These are phyloP conservation scores for Vitis hybrid DNA, from an alignment of 177 flowering plant species.

Conservation along the genomic window DNA sequence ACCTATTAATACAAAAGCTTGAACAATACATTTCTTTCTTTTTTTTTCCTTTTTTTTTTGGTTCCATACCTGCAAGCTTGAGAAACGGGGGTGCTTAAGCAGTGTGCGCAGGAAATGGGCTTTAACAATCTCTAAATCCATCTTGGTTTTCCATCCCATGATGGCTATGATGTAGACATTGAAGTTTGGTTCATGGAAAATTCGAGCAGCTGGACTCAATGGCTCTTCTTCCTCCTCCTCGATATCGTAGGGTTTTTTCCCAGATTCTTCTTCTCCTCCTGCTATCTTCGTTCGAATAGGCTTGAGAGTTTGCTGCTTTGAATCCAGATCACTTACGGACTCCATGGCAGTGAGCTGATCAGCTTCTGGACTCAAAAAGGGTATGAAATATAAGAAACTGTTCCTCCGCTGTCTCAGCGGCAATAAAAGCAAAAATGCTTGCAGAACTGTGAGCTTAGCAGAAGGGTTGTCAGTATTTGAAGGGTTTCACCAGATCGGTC, in stretches of 20 bases:
- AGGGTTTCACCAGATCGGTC: no score
- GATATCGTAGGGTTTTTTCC: no score
- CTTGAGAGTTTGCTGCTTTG: constrained; percentile 10
- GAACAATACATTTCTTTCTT: no score
- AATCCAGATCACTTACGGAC: constrained; percentile 2
- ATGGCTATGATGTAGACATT: constrained; percentile 32
- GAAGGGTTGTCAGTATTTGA: no score
- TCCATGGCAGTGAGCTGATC: constrained; percentile 1
- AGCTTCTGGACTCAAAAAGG: no score
- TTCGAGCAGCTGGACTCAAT: constrained; percentile 39
- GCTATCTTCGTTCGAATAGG: constrained; percentile 7
- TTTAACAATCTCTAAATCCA: constrained; percentile 21
- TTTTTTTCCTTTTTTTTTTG: neutral
- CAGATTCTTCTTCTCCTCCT: neutral
- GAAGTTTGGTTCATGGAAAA: constrained; percentile 42
- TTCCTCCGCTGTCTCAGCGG: no score
- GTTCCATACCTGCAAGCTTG: constrained; percentile 35
- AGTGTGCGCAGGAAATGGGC: constrained; percentile 24
- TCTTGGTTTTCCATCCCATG: constrained; percentile 33
- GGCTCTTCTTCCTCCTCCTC: constrained; percentile 27
- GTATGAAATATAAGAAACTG: no score
- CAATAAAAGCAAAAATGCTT: no score
- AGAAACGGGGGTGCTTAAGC: constrained; percentile 52
- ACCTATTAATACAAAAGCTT: no score
- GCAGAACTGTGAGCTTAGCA: no score